These are phyloP conservation scores for Zychaea mexicana DNA, from an alignment of 371 early-diverging fungal genomes.

Conservation along the genomic window DNA sequence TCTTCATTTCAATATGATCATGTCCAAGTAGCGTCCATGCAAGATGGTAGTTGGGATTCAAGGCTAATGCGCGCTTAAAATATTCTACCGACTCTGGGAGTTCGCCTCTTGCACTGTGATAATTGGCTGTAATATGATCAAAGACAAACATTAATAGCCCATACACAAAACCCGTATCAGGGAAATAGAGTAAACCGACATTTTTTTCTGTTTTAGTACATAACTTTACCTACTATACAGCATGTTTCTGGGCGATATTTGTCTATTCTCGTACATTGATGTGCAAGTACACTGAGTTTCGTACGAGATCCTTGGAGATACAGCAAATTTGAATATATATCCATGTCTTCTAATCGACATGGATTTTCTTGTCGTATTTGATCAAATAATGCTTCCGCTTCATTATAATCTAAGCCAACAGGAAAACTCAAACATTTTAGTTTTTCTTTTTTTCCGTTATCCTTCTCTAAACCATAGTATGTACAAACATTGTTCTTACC, in stretches of 20 bases:
- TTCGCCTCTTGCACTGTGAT: constrained; percentile 79
- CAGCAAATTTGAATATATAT: constrained; percentile 91
- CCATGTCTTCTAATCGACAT: constrained; percentile 80
- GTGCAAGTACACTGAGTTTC: constrained; percentile 79
- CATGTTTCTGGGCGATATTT: constrained; percentile 90
- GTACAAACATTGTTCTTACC: too few relatives aligned
- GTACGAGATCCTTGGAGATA: constrained; percentile 75
- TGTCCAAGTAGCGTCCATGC: constrained; percentile 97
- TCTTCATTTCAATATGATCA: constrained; percentile 92
- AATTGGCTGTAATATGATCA: constrained; percentile 89
- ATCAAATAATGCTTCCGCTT: constrained; percentile 73
- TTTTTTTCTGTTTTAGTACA: not conserved
- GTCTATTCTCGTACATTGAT: constrained; percentile 73
- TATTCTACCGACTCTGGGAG: constrained; percentile 86
- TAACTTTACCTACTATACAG: constrained; percentile 65
- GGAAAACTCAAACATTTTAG: not conserved
- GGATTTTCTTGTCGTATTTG: constrained; percentile 69
- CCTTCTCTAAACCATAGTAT: too few relatives aligned
- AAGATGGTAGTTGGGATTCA: constrained; percentile 75
- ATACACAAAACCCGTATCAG: too few relatives aligned
- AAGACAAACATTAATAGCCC: too few relatives aligned
- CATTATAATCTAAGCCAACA: constrained; percentile 67
- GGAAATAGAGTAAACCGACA: too few relatives aligned
- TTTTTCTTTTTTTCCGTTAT: not conserved
- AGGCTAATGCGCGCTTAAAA: constrained; percentile 82